These are phyloP conservation scores for Raddia distichophylla DNA, from an alignment of 176 grass and related monocot genomes.

Conservation along the genomic window DNA sequence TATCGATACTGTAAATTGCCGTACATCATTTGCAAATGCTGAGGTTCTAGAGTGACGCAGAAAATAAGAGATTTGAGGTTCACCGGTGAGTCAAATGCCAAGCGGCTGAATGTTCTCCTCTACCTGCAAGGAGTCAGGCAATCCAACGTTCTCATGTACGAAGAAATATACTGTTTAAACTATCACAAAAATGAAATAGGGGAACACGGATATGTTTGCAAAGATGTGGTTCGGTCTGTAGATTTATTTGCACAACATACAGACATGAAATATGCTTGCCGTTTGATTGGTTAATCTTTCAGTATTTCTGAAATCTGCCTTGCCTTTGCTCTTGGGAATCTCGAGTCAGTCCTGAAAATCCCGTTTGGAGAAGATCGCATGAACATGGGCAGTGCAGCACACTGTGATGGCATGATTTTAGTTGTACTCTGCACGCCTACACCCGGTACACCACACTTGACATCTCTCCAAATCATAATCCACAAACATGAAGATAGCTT, in stretches of 20 bases:
- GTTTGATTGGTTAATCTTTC: too few species aligned
- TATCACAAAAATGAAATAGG: neutral
- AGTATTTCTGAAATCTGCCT: too few species aligned
- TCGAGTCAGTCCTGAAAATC: too few species aligned
- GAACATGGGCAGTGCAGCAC: too few species aligned
- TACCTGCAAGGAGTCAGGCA: neutral
- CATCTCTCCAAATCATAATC: neutral
- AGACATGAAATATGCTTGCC: too few species aligned
- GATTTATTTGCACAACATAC: too few species aligned
- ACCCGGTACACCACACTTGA: too few species aligned
- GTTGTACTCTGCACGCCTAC: neutral
- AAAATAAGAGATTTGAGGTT: neutral
- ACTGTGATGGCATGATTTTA: neutral
- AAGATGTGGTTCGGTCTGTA: too few species aligned
- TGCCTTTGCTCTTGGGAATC: too few species aligned
- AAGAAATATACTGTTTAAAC: neutral
- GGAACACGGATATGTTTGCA: too few species aligned
- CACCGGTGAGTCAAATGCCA: neutral
- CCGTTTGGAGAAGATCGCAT: too few species aligned
- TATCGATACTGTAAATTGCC: slow-evolving; percentile 27
- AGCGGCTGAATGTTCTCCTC: neutral
- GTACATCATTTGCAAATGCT: slow-evolving; percentile 36
- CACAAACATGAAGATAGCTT: neutral
- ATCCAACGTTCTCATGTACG: neutral
- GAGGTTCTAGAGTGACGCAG: neutral